Evolutionary conservation across 306 rosid genomes (phyloP).

Genomic region (Vigna reflexopilosa): DNA sequence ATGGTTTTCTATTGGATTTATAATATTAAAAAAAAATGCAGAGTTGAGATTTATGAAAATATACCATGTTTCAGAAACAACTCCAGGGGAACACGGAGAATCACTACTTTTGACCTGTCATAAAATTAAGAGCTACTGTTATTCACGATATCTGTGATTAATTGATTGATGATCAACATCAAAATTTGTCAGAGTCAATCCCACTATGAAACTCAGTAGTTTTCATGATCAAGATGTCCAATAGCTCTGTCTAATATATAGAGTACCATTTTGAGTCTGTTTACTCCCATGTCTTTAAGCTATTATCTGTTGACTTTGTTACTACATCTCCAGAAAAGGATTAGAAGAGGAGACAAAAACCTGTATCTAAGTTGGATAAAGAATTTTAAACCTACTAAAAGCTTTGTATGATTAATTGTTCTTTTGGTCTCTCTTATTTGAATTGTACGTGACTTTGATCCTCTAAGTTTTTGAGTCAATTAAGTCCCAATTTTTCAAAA

Average conservation of each 20-base stretch:
- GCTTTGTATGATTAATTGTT: background rate
- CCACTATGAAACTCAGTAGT: slow-evolving; percentile 3
- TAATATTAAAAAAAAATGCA: background rate
- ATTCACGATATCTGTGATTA: slow-evolving; percentile 26
- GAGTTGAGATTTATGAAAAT: slow-evolving; percentile 41
- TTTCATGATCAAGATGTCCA: slow-evolving; percentile 29
- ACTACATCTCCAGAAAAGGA: slow-evolving; percentile 14
- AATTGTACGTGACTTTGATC: background rate
- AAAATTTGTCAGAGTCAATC: background rate
- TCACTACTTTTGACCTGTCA: slow-evolving; percentile 52
- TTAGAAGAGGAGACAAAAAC: background rate
- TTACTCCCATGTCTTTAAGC: background rate
- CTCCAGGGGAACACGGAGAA: slow-evolving; percentile 40
- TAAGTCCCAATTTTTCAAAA: background rate
- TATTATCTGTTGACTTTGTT: background rate
- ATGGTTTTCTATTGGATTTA: slow-evolving; percentile 30
- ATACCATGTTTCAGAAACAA: slow-evolving; percentile 60
- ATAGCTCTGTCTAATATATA: too few species aligned
- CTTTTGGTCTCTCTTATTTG: background rate
- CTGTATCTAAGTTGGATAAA: background rate
- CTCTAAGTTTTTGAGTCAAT: background rate
- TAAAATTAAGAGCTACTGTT: slow-evolving; percentile 38
- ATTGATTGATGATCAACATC: slow-evolving; percentile 7
- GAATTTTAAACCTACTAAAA: slow-evolving; percentile 26
- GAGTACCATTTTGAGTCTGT: background rate